Evolutionary conservation across 2,329 filamentous ascomycete species (phyloP).

Genomic region (Botryosphaeria dothidea): DNA sequence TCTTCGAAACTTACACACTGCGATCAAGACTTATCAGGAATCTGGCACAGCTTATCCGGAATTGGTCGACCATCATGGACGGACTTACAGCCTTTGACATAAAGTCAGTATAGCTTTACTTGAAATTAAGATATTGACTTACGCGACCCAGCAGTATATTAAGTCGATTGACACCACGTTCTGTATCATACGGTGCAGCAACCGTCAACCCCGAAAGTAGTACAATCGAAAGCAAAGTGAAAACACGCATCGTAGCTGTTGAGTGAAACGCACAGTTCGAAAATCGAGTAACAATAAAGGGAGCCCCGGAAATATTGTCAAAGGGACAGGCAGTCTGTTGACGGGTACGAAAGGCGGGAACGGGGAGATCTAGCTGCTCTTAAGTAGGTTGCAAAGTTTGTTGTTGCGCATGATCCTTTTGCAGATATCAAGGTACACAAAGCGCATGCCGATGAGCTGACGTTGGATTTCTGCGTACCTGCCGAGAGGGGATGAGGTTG

Average conservation of each 20-base stretch:
- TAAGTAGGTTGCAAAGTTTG: not conserved
- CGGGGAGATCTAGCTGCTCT: not conserved
- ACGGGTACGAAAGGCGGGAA: too few species aligned
- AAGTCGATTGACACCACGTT: not conserved
- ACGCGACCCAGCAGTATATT: constrained; percentile 7
- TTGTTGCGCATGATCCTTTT: not conserved
- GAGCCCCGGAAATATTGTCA: too few species aligned
- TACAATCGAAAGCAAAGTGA: not conserved
- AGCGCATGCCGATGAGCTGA: not conserved
- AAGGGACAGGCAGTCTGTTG: not conserved
- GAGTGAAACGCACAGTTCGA: too few species aligned
- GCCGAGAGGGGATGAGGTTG: not conserved
- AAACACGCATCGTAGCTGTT: not conserved
- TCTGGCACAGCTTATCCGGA: not conserved
- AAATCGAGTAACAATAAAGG: too few species aligned
- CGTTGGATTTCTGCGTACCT: constrained; percentile 3
- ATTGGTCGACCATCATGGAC: not conserved
- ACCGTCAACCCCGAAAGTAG: not conserved
- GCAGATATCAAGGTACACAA: not conserved
- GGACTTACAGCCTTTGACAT: not conserved
- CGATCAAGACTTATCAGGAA: not conserved
- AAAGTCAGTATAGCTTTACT: not conserved
- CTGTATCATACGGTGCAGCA: not conserved
- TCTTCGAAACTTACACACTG: not conserved
- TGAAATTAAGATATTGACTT: not conserved